Base-by-base conservation (phyloP, 73 alveolate species). In the Paramecium pentaurelia region DNA sequence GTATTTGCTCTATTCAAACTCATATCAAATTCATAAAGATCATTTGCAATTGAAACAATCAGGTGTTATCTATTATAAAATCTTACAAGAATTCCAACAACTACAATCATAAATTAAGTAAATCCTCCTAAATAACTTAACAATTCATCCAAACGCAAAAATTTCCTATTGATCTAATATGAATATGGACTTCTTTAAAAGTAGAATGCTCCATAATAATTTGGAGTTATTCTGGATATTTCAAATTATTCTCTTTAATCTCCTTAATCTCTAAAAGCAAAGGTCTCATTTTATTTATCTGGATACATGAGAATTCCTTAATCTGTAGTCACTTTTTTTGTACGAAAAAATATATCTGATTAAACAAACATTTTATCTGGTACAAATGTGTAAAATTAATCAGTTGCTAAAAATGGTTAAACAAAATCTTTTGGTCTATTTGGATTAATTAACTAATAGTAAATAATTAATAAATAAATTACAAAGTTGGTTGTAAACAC, bases 301-400 rank as follows among this genome's bases (percentile, higher is more conserved):
- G 75, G 75, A 77, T 49, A 68, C 77, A 60, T 58, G 28, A 47
- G 54, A 30, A 89, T 38, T 12, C 92, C 86, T 18, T 28, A 45
- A 49, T 89, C 94, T 10, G 86, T 58, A 18, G 77, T 71, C 6
- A 89, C 58, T 10, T 25, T 71, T 36, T 71, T 89, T 18, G 60
- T 54, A 12, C 85, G 25, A n/a, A 89, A 27, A 73, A 64, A 89
- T n/a, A 89, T 89, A 49, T 89, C 94, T 25, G 94, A 77, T 64
- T 77, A 51, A 5, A 60, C 88, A 47, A 71, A 89, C 94, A 89
- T 89, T 60, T 40, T 14, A 71, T 64, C 77, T 47, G 86, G 85
- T 36, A 71, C 47, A 71, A 89, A 89, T 3, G 58, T 71, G 30
- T 70, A 88, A 7, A 60, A 88, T 38, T 30, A 38, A 40, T 42